phyloP scores from a whole-genome alignment of 1,284 basidiomycete genomes.

The Ganoderma sinense region DNA sequence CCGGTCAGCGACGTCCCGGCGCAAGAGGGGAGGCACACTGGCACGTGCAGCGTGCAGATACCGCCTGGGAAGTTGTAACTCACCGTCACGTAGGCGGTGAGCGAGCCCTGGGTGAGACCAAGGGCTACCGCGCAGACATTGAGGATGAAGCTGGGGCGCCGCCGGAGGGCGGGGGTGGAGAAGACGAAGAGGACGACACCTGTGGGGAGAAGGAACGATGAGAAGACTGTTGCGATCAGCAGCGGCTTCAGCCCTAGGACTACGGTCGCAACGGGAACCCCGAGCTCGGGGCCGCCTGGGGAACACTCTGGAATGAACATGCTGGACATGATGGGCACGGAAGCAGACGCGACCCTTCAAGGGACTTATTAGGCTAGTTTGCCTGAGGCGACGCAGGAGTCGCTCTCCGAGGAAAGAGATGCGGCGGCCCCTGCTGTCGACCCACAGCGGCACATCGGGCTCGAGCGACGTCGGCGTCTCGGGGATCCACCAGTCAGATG shows the following conservation, averaged over 20 bases:
- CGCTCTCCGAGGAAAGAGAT: not conserved
- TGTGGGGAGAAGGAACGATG: conserved; percentile 30
- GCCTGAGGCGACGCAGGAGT: not conserved
- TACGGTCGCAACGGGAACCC: not conserved
- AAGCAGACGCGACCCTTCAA: not conserved
- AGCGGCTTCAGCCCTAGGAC: conserved; percentile 5
- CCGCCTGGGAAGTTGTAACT: not conserved
- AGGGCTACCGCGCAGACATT: conserved; percentile 34
- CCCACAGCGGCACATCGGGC: not conserved
- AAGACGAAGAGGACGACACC: conserved; percentile 34
- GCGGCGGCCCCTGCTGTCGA: not conserved
- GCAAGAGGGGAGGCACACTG: no score
- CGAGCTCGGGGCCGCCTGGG: not conserved
- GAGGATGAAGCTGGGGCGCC: conserved; percentile 38
- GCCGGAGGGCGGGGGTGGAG: conserved; percentile 28
- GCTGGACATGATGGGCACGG: not conserved
- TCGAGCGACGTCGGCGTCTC: not conserved
- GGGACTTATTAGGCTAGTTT: not conserved
- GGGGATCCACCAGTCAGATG: not conserved
- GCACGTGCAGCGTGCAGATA: not conserved
- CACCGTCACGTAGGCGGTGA: conserved; percentile 11
- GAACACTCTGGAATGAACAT: not conserved
- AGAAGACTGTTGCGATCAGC: conserved; percentile 27
- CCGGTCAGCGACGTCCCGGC: not conserved
- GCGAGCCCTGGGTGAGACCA: conserved; percentile 19